phyloP scores from a whole-genome alignment of 164 flowering plant genomes.

The Saururus chinensis region DNA sequence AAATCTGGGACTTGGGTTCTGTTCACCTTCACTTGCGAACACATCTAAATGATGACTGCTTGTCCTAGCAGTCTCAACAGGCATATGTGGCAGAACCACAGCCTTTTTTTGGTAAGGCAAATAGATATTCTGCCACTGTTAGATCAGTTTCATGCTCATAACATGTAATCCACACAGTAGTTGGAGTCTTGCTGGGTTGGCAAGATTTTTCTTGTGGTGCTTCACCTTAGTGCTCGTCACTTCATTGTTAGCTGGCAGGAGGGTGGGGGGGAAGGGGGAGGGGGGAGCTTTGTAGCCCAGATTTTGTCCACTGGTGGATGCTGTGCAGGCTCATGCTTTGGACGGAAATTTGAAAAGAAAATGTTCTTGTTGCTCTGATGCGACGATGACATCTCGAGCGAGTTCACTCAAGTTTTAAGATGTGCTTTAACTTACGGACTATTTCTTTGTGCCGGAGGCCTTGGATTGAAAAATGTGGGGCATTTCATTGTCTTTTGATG shows the following conservation, averaged over 20 bases:
- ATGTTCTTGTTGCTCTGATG: not conserved
- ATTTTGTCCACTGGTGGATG: not conserved
- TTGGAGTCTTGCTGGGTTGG: not conserved
- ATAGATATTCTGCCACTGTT: not conserved
- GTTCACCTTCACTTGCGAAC: not conserved
- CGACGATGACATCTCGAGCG: no score
- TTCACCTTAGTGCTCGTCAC: not conserved
- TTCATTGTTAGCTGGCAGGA: not conserved
- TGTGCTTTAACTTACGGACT: no score
- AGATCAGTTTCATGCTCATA: not conserved
- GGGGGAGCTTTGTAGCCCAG: not conserved
- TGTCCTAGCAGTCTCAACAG: not conserved
- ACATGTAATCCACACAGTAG: not conserved
- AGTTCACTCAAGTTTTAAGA: not conserved
- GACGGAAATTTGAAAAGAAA: not conserved
- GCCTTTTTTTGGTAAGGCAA: not conserved
- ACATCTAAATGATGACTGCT: not conserved
- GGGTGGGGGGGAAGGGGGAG: not conserved
- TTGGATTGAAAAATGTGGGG: no score
- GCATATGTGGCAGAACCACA: not conserved
- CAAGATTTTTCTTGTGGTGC: not conserved
- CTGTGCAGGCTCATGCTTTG: not conserved
- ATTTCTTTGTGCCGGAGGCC: no score
- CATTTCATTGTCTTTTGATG: no score
- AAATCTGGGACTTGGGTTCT: no score